phyloP scores from a whole-genome alignment of 257 asterid species.

The Cynanchum wilfordii region DNA sequence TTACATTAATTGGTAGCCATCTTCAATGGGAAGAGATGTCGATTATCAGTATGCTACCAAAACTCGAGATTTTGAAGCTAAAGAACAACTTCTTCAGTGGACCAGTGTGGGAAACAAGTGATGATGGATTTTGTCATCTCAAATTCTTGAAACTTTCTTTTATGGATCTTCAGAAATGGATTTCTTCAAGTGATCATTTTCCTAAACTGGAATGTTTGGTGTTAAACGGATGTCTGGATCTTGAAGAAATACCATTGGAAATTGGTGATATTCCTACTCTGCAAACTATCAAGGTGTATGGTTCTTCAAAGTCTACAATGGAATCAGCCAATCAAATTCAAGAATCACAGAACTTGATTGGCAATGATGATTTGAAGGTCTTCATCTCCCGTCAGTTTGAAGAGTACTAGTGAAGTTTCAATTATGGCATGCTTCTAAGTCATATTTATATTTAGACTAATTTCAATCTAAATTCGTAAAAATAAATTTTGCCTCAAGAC shows the following conservation, averaged over 20 bases:
- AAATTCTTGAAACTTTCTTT: constrained; percentile 4
- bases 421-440: too few species aligned
- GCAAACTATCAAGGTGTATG: constrained; percentile 7
- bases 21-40: constrained; percentile 1
- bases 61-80: constrained; percentile 9
- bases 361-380: constrained; percentile 4
- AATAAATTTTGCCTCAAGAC: too few species aligned
- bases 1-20: constrained; percentile 7
- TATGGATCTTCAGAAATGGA: constrained; percentile 6
- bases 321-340: constrained; percentile 11
- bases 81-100: neutral
- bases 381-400: neutral
- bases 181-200: constrained; percentile 2
- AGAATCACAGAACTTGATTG: neutral
- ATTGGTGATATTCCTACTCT: constrained; percentile 3
- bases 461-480: too few species aligned
- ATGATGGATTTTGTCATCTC: neutral
- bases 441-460: too few species aligned
- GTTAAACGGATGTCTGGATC: neutral
- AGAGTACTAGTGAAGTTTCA: neutral
- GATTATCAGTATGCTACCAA: neutral
- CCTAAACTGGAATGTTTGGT: constrained; percentile 5
- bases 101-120: constrained; percentile 5
- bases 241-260: constrained; percentile 6
- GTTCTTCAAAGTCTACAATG: neutral